Base-by-base conservation (phyloP, 306 rosid genomes). In the Amphicarpaea edgeworthii region DNA sequence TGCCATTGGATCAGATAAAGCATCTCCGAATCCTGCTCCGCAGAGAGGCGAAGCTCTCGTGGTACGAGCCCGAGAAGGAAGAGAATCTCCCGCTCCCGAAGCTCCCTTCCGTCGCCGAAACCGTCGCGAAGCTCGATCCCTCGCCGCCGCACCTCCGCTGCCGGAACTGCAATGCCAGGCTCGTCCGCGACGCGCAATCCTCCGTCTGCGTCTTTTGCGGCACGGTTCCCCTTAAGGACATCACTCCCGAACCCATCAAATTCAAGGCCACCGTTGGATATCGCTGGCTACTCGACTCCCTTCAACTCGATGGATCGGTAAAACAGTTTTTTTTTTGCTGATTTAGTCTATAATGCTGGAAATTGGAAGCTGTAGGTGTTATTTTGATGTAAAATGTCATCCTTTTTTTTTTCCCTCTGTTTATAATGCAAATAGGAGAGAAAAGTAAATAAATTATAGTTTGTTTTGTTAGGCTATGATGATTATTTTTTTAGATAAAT, bases 231-330 rank as follows among this genome's bases (percentile, higher is more conserved):
- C 80, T 30, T 59, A 53, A 81, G 68, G 97, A 87, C 30, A 86
- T 87, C 46, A 91, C 88, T 64, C 99, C 97, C 0, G 91, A 89
- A 6, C 90, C 98, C 2, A 81, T 96, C 88, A 86, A 83, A 78
- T 96, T 90, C 73, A 86, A 80, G 12, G 80, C 70, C 75, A 85
- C 98, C 34, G 7, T 85, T 14, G 98, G 96, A 1, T 96, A 81
- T 79, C 88, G 84, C 4, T 96, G 92, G 97, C 70, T 96, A 43
- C 98, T 96, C 61, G 85, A 88, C 2, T 90, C 92, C 41, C 83
- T 96, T 42, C 53, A 79, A 41, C 84, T 96, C 24, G 87, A 88
- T 79, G 97, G 93, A 88, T 89, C 93, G 93, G 99, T 96, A 88
- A n/a, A 76, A n/a, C 15, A 6, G 43, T 7, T 61, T 2, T 12